Evolutionary conservation across 208 protist genomes (phyloP).

Genomic region (Acanthamoeba sp.): DNA sequence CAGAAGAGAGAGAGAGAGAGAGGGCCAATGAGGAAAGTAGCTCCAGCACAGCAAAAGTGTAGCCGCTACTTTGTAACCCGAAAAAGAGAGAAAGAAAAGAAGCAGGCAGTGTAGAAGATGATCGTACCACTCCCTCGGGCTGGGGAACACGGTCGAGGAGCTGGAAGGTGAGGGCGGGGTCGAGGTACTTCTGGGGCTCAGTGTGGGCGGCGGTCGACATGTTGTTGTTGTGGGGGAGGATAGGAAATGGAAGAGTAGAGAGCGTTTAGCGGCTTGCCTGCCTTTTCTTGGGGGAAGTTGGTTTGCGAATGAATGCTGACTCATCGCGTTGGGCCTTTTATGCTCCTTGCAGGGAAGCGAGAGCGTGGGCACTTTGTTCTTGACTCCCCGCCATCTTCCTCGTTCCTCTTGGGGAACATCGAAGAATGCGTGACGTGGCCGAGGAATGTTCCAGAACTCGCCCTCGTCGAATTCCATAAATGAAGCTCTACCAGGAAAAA

Average conservation of each 20-base stretch:
- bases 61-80: too few species aligned
- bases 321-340: neutral
- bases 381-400: neutral
- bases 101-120: neutral
- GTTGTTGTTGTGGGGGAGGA: neutral
- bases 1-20: neutral
- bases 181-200: conserved; percentile 64
- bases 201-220: neutral
- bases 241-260: too few species aligned
- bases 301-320: neutral
- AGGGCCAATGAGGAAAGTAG: neutral
- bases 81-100: neutral
- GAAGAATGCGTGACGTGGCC: neutral
- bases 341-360: neutral
- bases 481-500: neutral
- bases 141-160: conserved; percentile 53
- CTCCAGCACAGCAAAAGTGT: neutral
- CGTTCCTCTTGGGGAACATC: neutral
- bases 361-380: neutral
- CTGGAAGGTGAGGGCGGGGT: conserved; percentile 41
- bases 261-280: too few species aligned
- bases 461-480: neutral
- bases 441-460: neutral
- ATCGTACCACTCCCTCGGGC: conserved; percentile 44
- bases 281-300: neutral